phyloP scores from a whole-genome alignment of 371 early-diverging fungal species.

The Rhizopus delemar region DNA sequence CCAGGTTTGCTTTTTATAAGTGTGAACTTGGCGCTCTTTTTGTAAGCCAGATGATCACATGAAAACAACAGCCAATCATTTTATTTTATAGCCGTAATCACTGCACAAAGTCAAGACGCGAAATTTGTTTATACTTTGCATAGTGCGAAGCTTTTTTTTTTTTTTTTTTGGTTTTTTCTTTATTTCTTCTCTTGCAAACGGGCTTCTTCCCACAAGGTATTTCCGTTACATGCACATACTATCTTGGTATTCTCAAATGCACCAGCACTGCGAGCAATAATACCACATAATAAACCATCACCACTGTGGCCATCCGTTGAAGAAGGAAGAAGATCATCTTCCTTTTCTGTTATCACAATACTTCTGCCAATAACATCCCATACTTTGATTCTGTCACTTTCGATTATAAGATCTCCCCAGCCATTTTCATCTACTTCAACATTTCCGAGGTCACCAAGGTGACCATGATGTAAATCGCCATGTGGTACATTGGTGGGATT shows the following conservation, averaged over 20 bases:
- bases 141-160: neutral
- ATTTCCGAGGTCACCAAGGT: slow-evolving; percentile 71
- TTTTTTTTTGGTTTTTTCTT: neutral
- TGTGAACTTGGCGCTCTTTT: neutral
- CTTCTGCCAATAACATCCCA: slow-evolving; percentile 90
- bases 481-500: slow-evolving; percentile 59
- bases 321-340: slow-evolving; percentile 46
- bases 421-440: slow-evolving; percentile 70
- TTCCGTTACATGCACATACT: slow-evolving; percentile 86
- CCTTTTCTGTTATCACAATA: slow-evolving; percentile 64
- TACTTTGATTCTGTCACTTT: slow-evolving; percentile 71
- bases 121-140: neutral
- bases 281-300: slow-evolving; percentile 73
- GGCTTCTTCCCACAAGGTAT: slow-evolving; percentile 87
- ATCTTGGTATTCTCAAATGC: slow-evolving; percentile 86
- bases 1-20: neutral
- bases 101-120: neutral
- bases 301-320: slow-evolving; percentile 64
- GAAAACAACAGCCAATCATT: neutral
- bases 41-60: slow-evolving; percentile 6
- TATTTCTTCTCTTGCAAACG: slow-evolving; percentile 28
- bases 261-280: slow-evolving; percentile 88
- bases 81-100: neutral
- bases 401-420: slow-evolving; percentile 74
- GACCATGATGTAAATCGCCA: slow-evolving; percentile 57